A percentile compares a stretch with the other conserved stretches of the same genome.
phyloP scores from a whole-genome alignment of 2,329 filamentous ascomycete species.

The Diaporthe citrichinensis region DNA sequence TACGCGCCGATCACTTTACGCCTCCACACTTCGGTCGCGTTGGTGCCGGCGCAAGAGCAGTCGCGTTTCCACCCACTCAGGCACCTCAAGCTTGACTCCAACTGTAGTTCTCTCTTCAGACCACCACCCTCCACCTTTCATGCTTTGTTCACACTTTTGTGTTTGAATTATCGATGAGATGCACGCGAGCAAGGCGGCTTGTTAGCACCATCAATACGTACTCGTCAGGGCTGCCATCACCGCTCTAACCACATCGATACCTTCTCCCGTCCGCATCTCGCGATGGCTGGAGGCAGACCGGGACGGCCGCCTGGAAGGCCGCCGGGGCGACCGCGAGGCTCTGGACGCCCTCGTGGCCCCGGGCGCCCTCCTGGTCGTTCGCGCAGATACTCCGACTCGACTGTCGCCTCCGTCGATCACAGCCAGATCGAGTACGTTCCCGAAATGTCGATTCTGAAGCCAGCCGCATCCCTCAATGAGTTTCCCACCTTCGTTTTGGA shows the following conservation, averaged over 20 bases:
- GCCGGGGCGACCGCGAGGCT: conserved; percentile 25
- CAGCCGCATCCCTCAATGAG: conserved; percentile 53
- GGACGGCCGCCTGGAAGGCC: conserved; percentile 41
- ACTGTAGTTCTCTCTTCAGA: neutral
- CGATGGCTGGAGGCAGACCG: conserved; percentile 34
- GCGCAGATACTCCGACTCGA: conserved; percentile 61
- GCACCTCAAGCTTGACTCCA: neutral
- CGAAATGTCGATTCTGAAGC: conserved; percentile 55
- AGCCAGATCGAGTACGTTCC: conserved; percentile 49
- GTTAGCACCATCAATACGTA: neutral
- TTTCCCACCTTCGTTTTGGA: conserved; percentile 75
- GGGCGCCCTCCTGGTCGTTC: conserved; percentile 48
- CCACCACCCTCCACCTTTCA: neutral
- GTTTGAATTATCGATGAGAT: neutral
- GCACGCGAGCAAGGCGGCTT: neutral
- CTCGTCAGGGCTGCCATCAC: neutral
- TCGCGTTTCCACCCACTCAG: conserved; percentile 15
- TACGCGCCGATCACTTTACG: conserved; percentile 28
- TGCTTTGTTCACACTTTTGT: neutral
- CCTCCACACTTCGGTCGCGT: conserved; percentile 23
- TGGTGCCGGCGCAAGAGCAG: neutral
- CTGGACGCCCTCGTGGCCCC: conserved; percentile 32
- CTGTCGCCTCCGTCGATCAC: conserved; percentile 59
- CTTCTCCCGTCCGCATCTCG: neutral
- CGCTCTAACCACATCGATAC: neutral